Percentiles rank a stretch among this genome's conserved stretches.
phyloP scores from a whole-genome alignment of 139 green algal species.

The Edaphochlamys debaryana region DNA sequence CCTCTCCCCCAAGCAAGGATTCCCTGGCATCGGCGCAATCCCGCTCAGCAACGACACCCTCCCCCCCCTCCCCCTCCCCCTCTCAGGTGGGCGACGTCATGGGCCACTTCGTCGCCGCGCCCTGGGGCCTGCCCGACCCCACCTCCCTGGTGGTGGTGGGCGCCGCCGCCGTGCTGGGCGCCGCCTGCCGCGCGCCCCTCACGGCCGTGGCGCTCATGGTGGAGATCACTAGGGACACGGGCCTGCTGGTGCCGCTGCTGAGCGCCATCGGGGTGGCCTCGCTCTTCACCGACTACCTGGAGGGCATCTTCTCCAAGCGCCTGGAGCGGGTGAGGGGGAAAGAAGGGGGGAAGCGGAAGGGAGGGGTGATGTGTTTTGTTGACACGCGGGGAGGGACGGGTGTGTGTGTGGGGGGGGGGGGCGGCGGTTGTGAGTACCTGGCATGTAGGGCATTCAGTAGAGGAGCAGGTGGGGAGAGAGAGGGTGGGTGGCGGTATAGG shows the following conservation, averaged over 20 bases:
- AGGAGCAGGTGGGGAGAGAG: no score
- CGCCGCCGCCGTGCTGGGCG: constrained; percentile 70
- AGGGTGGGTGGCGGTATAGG: no score
- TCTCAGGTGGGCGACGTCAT: constrained; percentile 45
- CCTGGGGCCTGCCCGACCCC: constrained; percentile 59
- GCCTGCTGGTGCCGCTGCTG: constrained; percentile 68
- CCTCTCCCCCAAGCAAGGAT: no score
- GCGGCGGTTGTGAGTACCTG: background rate
- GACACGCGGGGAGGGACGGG: background rate
- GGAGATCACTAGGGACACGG: constrained; percentile 66
- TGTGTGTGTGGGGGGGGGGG: no score
- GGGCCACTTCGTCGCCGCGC: constrained; percentile 38
- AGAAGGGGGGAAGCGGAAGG: background rate
- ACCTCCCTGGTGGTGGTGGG: constrained; percentile 73
- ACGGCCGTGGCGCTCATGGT: constrained; percentile 72
- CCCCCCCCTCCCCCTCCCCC: no score
- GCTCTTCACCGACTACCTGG: constrained; percentile 63
- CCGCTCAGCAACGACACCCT: no score
- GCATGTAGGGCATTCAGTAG: no score
- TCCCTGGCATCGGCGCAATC: no score
- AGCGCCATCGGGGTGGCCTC: constrained; percentile 62
- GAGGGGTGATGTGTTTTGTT: no score
- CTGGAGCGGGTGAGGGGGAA: constrained; percentile 44
- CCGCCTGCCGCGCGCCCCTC: constrained; percentile 68
- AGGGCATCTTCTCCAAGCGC: constrained; percentile 53